A percentile compares a stretch with the other conserved stretches of the same genome.
These are phyloP conservation scores for Globisporangium nagaii DNA, from an alignment of 352 stramenopile genomes.

Conservation along the genomic window DNA sequence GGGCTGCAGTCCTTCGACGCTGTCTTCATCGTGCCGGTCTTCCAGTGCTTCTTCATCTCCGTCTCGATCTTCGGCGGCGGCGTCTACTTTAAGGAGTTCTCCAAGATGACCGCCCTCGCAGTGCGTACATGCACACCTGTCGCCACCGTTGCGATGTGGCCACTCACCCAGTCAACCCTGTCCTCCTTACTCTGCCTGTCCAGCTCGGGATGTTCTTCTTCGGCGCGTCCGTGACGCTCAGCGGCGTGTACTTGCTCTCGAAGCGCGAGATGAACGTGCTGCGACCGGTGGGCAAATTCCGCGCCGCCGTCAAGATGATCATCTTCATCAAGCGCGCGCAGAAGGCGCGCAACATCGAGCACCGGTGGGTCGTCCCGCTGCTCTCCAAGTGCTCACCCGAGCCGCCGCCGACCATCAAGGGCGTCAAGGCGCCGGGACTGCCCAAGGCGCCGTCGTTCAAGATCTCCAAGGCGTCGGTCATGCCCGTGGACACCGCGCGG, in stretches of 20 bases:
- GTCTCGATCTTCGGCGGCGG: conserved; percentile 85
- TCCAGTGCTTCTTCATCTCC: conserved; percentile 90
- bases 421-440: conserved; percentile 1
- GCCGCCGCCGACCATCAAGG: not conserved
- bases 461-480: conserved; percentile 53
- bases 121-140: no score
- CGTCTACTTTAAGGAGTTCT: conserved; percentile 87
- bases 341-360: conserved; percentile 46
- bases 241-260: conserved; percentile 63
- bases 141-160: no score
- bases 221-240: conserved; percentile 61
- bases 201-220: conserved; percentile 69
- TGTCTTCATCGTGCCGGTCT: conserved; percentile 80
- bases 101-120: conserved; percentile 36
- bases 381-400: conserved; percentile 12
- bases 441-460: conserved; percentile 12
- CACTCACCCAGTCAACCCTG: no score
- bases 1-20: conserved; percentile 83
- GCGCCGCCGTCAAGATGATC: conserved; percentile 49
- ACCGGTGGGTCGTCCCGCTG: conserved; percentile 24
- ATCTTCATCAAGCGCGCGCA: conserved; percentile 63
- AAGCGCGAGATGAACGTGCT: conserved; percentile 65
- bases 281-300: conserved; percentile 31
- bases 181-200: not conserved
- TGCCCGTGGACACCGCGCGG: conserved; percentile 34